Evolutionary conservation across 1,284 basidiomycete species (phyloP), one percentile per base, ranked within the genome.

Genomic region (Apiotrichum sp.): DNA sequence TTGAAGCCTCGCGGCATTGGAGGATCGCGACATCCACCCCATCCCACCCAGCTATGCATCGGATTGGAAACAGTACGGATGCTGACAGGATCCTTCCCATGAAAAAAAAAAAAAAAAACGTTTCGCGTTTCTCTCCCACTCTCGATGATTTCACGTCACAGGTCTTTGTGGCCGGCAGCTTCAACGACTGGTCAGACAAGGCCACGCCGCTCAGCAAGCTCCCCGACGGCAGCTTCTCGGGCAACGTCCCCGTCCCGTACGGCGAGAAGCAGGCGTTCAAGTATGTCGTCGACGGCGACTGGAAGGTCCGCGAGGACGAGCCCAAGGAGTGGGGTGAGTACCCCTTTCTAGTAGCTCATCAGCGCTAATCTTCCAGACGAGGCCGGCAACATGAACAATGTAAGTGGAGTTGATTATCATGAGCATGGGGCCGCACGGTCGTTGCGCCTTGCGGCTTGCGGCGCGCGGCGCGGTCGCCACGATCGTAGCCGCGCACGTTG

Each of bases 341-440:
- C 32, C 36, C 7, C 36, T 38, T 38, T 7, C 36, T 13, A 38
- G 3, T 46, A 35, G 29, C 36, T 38, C 39, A 48, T 48, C 47
- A 6, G 47, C 36, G 42, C 55, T 62, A 40, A 60, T 57, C 29
- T 33, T 6, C 8, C 53, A 73, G 74, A 77, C 55, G 69, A 73
- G 46, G 71, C 72, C 44, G 75, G 75, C 42, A 77, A 77, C 66
- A 73, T 76, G 72, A 77, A 77, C 74, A 77, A 77, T 57, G 71
- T 70, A 51, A 36, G 64, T 61, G 10, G 22, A 29, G 22, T 22
- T 22, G 22, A 38, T 13, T 13, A 38, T 7, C 35, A 36, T 31
- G 35, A 22, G 22, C 22, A 22, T 48, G 47, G 7, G 35, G 39
- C 39, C 16, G 47, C 47, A 48, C 47, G 47, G 35, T 48, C 6